Conservation (phyloP, 2,329 filamentous ascomycete genomes). For the Ophiostoma sp. region DNA sequence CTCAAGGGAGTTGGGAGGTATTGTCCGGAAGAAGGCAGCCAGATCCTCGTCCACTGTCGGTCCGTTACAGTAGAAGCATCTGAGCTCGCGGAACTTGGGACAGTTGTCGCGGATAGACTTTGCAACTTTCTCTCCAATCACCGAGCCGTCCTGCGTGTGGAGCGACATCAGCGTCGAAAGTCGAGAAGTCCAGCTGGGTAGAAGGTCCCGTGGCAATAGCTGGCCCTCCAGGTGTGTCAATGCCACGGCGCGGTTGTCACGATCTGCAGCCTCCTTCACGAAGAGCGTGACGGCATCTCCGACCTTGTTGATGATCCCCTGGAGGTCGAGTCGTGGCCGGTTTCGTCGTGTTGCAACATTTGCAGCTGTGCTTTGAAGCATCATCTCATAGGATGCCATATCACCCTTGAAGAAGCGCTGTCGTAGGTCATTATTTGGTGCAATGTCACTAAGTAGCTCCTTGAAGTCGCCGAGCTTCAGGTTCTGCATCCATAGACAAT, state of each 20-base stretch:
- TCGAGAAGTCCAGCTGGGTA: slow-evolving; percentile 60
- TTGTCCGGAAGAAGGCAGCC: slow-evolving; percentile 56
- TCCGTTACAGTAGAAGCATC: slow-evolving; percentile 51
- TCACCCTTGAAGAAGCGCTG: slow-evolving; percentile 44
- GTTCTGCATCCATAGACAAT: slow-evolving; percentile 65
- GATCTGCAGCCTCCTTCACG: slow-evolving; percentile 42
- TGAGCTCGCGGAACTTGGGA: slow-evolving; percentile 60
- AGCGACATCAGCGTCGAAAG: slow-evolving; percentile 60
- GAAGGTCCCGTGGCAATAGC: slow-evolving; percentile 48
- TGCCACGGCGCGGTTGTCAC: slow-evolving; percentile 48
- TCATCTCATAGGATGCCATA: slow-evolving; percentile 41
- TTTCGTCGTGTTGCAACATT: slow-evolving; percentile 29
- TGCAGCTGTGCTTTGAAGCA: slow-evolving; percentile 27
- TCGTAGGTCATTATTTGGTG: slow-evolving; percentile 34
- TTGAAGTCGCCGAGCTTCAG: slow-evolving; percentile 64
- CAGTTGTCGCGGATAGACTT: slow-evolving; percentile 58
- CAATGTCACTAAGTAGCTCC: slow-evolving; percentile 57
- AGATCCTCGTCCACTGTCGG: slow-evolving; percentile 57
- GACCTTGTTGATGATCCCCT: slow-evolving; percentile 49
- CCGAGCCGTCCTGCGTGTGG: slow-evolving; percentile 61
- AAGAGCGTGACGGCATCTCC: slow-evolving; percentile 57
- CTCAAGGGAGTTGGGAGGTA: slow-evolving; percentile 58
- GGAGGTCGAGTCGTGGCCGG: slow-evolving; percentile 37
- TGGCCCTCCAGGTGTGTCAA: slow-evolving; percentile 61
- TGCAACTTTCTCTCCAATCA: slow-evolving; percentile 56